Percentiles rank a stretch among this genome's conserved stretches.
Conservation (phyloP, 2,329 filamentous ascomycete genomes). For the Pyrenochaeta sp. region DNA sequence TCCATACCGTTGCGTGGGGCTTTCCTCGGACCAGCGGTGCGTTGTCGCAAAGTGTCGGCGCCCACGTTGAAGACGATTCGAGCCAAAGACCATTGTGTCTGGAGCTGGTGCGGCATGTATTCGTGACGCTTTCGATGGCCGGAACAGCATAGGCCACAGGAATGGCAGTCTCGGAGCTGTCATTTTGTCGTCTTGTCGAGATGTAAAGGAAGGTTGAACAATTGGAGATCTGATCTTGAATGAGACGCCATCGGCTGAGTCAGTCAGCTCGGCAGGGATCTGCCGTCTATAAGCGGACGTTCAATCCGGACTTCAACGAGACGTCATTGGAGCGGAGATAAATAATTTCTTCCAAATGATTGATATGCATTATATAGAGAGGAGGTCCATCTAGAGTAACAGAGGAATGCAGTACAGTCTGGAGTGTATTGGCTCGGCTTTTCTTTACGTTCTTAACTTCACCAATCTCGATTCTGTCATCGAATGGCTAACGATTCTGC, state of each 20-base stretch:
- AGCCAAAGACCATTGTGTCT: slow-evolving; percentile 5
- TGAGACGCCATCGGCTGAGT: slow-evolving; percentile 16
- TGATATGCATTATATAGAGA: too few species aligned
- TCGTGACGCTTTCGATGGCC: slow-evolving; percentile 36
- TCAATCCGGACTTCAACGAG: slow-evolving; percentile 5
- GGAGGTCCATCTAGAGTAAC: too few species aligned
- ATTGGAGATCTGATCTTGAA: slow-evolving; percentile 9
- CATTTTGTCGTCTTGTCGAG: slow-evolving; percentile 40
- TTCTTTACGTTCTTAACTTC: too few species aligned
- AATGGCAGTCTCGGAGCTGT: slow-evolving; percentile 56
- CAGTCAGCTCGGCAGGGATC: slow-evolving; percentile 20
- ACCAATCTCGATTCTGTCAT: too few species aligned
- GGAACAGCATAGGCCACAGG: slow-evolving; percentile 57
- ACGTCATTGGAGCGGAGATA: not conserved
- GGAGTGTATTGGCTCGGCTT: too few species aligned
- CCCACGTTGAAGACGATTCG: slow-evolving; percentile 22
- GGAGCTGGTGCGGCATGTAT: slow-evolving; percentile 19
- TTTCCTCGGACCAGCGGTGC: slow-evolving; percentile 35
- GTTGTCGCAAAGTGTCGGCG: slow-evolving; percentile 40
- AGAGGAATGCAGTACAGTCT: too few species aligned
- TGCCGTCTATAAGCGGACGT: slow-evolving; percentile 18
- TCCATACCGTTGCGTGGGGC: slow-evolving; percentile 56
- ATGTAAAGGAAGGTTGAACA: slow-evolving; percentile 1
- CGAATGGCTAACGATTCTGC: too few species aligned
- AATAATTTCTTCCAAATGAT: too few species aligned